Evolutionary conservation across 1,284 basidiomycete species (phyloP), one percentile per base, ranked within the genome.

Genomic region (Cerioporus squamosus): DNA sequence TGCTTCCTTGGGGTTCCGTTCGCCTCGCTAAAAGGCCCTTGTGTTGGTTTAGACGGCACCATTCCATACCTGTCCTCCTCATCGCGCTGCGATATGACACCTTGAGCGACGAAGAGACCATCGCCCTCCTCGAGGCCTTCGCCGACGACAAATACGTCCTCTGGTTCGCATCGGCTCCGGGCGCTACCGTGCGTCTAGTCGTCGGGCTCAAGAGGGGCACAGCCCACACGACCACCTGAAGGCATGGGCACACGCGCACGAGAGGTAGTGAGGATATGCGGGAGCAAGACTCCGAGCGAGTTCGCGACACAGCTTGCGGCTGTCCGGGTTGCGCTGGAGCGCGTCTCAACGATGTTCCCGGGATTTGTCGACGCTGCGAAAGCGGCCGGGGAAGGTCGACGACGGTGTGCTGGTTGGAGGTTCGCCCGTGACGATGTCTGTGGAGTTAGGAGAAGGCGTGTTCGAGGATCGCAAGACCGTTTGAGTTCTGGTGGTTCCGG

Each of bases 201-300:
- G 73, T 84, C 39, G 75, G 76, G 62, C 72, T 88, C 57, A 86
- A 82, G 78, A 81, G 23, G 78, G 77, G 5, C 80, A 83, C 53
- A 64, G 63, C 15, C 63, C 76, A 3, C 56, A 68, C 23, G 84
- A 86, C 67, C 79, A 82, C 51, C 74, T 87, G 49, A 81, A 81
- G 58, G 85, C 81, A 18, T 88, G 86, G 86, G 63, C 79, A 38
- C 79, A 82, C 59, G 82, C 81, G 1, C 62, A 66, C 39, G 73
- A 75, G n/a, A n/a, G 55, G 44, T 73, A 24, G 67, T 68, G 18
- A 29, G 47, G 17, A 29, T 48, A 23, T 51, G 61, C 44, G 55
- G 51, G 17, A 48, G 57, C 18, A 40, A 52, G 12, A 44, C 51
- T 18, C 60, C 53, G 3, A 17, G 23, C 24, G 53, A 6, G 29